These are phyloP conservation scores for Pharnaceum exiguum DNA, from an alignment of 148 eudicot species.

Conservation along the genomic window DNA sequence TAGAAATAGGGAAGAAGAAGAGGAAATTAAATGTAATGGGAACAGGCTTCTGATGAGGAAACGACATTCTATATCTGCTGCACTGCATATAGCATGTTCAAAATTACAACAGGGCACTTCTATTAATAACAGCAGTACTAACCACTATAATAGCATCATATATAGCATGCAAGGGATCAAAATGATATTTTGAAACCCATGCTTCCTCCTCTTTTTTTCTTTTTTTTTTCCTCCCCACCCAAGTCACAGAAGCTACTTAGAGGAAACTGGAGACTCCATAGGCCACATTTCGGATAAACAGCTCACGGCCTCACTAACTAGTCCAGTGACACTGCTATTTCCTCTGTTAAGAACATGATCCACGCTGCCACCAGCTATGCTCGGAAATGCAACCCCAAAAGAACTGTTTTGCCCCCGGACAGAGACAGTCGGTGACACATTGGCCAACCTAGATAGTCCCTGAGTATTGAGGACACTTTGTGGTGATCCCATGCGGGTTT, in stretches of 20 bases:
- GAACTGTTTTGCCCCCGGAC: constrained; percentile 42
- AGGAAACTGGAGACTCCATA: constrained; percentile 32
- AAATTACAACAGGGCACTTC: not conserved
- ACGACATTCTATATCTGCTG: not conserved
- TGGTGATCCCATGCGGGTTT: constrained; percentile 47
- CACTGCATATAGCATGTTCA: not conserved
- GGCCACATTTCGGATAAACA: constrained; percentile 47
- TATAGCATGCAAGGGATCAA: constrained; percentile 8
- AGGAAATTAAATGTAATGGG: no score
- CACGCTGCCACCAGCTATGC: constrained; percentile 26
- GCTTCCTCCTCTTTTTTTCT: not conserved
- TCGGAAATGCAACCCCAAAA: constrained; percentile 25
- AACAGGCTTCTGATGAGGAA: not conserved
- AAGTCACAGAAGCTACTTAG: constrained; percentile 27
- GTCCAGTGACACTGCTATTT: constrained; percentile 23
- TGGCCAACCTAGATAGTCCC: constrained; percentile 25
- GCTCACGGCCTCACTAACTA: constrained; percentile 29
- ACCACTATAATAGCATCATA: not conserved
- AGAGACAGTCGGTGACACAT: constrained; percentile 37
- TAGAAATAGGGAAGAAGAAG: no score
- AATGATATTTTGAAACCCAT: constrained; percentile 14
- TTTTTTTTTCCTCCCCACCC: not conserved
- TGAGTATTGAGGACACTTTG: constrained; percentile 31
- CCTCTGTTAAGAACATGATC: constrained; percentile 29
- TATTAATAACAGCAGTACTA: not conserved